Evolutionary conservation across 257 asterid genomes (phyloP).

Genomic region (Paraleonurus japonicus): DNA sequence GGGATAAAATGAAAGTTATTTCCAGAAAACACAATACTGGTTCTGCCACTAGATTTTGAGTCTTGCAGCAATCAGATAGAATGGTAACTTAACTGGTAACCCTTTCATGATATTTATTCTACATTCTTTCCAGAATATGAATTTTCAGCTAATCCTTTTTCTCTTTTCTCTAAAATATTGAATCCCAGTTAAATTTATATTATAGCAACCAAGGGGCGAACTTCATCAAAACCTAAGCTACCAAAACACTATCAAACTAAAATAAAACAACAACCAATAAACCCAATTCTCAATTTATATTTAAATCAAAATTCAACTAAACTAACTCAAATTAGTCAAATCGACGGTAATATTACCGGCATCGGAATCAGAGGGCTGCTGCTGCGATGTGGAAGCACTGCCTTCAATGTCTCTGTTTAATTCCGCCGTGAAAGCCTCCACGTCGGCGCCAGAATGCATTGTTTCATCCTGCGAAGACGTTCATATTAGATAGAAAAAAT

Average conservation of each 20-base stretch:
- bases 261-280: slow-evolving; percentile 2
- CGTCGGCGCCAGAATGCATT: slow-evolving; percentile 98
- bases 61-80: not conserved
- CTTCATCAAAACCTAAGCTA: slow-evolving; percentile 6
- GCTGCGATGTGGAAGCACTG: slow-evolving; percentile 48
- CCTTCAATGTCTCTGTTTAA: slow-evolving; percentile 91
- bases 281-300: not conserved
- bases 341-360: slow-evolving; percentile 32
- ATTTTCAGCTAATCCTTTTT: not conserved
- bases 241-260: not conserved
- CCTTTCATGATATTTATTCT: not conserved
- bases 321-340: not conserved
- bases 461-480: slow-evolving; percentile 65
- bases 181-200: not conserved
- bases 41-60: not conserved
- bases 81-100: not conserved
- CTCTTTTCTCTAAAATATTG: not conserved
- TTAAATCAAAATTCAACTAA: not conserved
- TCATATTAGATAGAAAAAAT: not conserved
- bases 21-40: not conserved
- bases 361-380: slow-evolving; percentile 54
- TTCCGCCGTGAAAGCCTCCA: slow-evolving; percentile 93
- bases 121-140: not conserved
- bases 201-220: slow-evolving; percentile 10
- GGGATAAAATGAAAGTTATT: not conserved